A percentile compares a stretch with the other conserved stretches of the same genome.
phyloP scores from a whole-genome alignment of 805 yeast species.

The Hanseniaspora thailandica region DNA sequence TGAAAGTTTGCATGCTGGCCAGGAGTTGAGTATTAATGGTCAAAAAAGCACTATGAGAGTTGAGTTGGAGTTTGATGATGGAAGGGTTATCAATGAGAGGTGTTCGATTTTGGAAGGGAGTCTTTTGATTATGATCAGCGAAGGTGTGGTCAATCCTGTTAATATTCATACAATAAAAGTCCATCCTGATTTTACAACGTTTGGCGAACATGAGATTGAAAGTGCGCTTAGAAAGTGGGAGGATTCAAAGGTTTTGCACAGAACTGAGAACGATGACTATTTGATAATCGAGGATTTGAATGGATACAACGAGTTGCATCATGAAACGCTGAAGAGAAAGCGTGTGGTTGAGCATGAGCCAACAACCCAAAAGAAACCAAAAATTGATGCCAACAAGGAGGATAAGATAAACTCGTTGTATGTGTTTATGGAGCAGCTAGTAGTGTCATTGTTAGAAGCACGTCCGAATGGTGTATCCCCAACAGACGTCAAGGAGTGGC shows the following conservation, averaged over 20 bases:
- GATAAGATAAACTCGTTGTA: not conserved
- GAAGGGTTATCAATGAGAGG: conserved; percentile 22
- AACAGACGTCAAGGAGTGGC: conserved; percentile 35
- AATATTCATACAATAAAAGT: too few relatives aligned
- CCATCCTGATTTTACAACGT: conserved; percentile 43
- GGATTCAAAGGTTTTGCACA: conserved; percentile 38
- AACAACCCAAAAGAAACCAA: not conserved
- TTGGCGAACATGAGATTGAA: conserved; percentile 25
- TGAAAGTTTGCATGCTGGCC: conserved; percentile 29
- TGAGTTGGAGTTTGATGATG: conserved; percentile 43
- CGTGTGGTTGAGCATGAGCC: not conserved
- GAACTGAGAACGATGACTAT: conserved; percentile 25
- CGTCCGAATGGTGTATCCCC: not conserved
- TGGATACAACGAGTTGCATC: not conserved
- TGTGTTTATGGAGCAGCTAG: not conserved
- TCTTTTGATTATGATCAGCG: too few relatives aligned
- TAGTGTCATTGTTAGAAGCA: not conserved
- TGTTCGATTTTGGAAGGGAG: not conserved
- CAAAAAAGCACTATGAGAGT: conserved; percentile 52
- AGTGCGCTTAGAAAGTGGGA: conserved; percentile 52
- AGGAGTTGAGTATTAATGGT: conserved; percentile 47
- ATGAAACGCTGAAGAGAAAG: not conserved
- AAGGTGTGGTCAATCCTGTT: too few relatives aligned
- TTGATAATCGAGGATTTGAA: not conserved
- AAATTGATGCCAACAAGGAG: not conserved